Conservation (phyloP, 306 rosid species). For the Quercus engelmannii region DNA sequence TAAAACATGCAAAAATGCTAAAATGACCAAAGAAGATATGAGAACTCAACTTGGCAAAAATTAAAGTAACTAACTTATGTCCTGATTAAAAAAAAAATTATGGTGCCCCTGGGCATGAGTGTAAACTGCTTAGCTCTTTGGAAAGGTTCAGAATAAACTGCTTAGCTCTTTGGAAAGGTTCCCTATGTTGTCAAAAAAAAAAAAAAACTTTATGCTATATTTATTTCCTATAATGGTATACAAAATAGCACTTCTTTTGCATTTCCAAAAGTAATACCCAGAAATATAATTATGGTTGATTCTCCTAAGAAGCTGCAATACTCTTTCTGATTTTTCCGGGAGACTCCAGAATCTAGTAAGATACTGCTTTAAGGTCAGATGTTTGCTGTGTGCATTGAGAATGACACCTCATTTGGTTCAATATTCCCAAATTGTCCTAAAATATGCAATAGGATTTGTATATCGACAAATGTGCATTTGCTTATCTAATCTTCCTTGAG, state of each 20-base stretch:
- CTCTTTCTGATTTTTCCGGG: neutral
- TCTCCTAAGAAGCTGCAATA: neutral
- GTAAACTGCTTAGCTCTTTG: no score
- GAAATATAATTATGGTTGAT: neutral
- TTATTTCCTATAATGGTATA: neutral
- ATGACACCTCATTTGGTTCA: neutral
- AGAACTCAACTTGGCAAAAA: neutral
- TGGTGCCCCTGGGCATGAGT: no score
- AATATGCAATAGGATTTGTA: neutral
- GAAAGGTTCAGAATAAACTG: no score
- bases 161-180: no score
- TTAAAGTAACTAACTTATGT: neutral
- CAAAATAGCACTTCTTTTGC: neutral
- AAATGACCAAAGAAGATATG: neutral
- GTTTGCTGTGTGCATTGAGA: neutral
- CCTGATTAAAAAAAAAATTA: neutral
- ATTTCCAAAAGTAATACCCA: neutral
- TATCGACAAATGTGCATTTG: neutral
- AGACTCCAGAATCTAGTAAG: neutral
- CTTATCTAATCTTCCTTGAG: neutral
- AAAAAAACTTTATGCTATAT: neutral
- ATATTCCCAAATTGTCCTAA: neutral
- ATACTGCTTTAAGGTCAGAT: neutral
- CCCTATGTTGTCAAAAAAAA: no score
- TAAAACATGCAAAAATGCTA: neutral